These are phyloP conservation scores for Neonectria punicea DNA, from an alignment of 2,329 filamentous ascomycete species.

Conservation along the genomic window DNA sequence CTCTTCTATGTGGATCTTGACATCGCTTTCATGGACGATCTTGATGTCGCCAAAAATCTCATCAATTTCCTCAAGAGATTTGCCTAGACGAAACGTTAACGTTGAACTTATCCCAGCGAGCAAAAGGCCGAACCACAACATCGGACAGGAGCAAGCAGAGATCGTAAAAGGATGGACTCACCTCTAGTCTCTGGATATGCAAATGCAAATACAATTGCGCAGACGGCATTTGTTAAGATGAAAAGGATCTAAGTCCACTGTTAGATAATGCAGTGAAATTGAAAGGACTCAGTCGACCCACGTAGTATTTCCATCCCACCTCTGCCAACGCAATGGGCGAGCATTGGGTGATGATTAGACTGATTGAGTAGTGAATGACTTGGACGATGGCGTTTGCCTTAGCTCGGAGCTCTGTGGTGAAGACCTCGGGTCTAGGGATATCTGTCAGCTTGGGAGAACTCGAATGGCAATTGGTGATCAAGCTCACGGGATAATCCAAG, in stretches of 20 bases:
- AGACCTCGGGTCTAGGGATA: constrained; percentile 50
- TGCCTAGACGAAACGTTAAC: constrained; percentile 42
- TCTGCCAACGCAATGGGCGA: constrained; percentile 52
- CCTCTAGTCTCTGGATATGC: constrained; percentile 53
- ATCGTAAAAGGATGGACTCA: constrained; percentile 13
- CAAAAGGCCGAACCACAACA: neutral
- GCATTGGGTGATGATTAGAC: constrained; percentile 53
- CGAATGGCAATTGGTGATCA: too few species aligned
- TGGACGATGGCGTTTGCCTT: constrained; percentile 55
- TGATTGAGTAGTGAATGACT: constrained; percentile 54
- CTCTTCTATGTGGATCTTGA: constrained; percentile 32
- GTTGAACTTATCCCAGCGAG: neutral
- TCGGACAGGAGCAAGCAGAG: neutral
- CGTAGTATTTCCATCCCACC: constrained; percentile 55
- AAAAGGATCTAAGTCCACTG: constrained; percentile 48
- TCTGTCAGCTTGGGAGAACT: rapidly evolving
- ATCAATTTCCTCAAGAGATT: constrained; percentile 54
- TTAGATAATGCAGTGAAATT: neutral
- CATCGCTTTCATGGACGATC: constrained; percentile 37
- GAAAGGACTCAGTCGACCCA: constrained; percentile 17
- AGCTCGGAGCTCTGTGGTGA: constrained; percentile 52
- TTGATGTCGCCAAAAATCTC: constrained; percentile 54
- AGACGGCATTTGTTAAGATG: constrained; percentile 51
- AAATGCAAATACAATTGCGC: constrained; percentile 48
- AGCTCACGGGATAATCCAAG: constrained; percentile 55